Conservation (phyloP, 2,329 filamentous ascomycete genomes). For the Stemphylium lycopersici region DNA sequence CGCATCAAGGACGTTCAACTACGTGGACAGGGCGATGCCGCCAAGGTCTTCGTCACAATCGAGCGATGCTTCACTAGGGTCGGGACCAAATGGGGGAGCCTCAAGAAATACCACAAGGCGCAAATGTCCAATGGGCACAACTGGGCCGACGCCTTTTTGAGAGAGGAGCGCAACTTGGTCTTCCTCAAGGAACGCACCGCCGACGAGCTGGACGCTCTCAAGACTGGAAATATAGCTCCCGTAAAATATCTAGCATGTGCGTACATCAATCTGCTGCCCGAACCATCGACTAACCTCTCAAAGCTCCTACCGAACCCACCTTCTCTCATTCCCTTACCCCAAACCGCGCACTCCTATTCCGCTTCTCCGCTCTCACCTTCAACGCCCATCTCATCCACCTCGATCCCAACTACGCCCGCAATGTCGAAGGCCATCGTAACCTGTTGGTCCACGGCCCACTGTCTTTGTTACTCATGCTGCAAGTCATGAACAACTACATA, state of each 20-base stretch:
- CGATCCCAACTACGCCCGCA: conserved; percentile 71
- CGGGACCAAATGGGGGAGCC: background rate
- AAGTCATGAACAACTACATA: conserved; percentile 58
- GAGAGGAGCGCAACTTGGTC: conserved; percentile 67
- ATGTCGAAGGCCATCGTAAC: conserved; percentile 74
- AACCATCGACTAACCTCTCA: conserved; percentile 18
- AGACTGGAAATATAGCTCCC: conserved; percentile 31
- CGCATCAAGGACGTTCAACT: conserved; percentile 56
- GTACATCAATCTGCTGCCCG: conserved; percentile 3
- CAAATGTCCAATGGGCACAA: conserved; percentile 14
- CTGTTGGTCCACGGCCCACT: conserved; percentile 89
- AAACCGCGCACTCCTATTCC: conserved; percentile 76
- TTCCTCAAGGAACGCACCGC: conserved; percentile 63
- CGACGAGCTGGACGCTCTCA: conserved; percentile 44
- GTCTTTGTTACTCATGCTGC: conserved; percentile 76
- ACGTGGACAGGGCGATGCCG: conserved; percentile 55
- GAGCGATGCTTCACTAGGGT: conserved; percentile 57
- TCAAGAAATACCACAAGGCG: conserved; percentile 1
- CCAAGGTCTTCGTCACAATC: conserved; percentile 66
- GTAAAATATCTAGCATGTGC: conserved; percentile 49
- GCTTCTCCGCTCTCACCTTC: conserved; percentile 84
- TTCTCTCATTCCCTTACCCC: conserved; percentile 68
- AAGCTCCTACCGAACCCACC: conserved; percentile 59
- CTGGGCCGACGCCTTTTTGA: conserved; percentile 51
- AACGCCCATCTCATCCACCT: conserved; percentile 94